Conservation (phyloP, 2,329 filamentous ascomycete genomes). For the Coleophoma crateriformis region DNA sequence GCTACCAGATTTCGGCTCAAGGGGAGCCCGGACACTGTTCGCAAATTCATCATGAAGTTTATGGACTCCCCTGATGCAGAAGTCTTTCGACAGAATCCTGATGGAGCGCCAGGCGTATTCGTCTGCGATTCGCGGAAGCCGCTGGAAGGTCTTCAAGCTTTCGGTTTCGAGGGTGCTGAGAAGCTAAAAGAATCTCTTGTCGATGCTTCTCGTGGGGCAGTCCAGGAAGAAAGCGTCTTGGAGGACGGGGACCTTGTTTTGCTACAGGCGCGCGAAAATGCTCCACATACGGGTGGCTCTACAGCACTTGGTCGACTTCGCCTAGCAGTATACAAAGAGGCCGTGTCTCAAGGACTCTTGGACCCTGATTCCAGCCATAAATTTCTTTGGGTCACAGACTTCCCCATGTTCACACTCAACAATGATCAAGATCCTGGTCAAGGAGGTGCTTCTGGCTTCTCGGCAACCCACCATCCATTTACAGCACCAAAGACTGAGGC, state of each 20-base stretch:
- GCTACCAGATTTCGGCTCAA: constrained; percentile 62
- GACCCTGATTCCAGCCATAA: constrained; percentile 38
- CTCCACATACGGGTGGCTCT: constrained; percentile 66
- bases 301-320: constrained; percentile 37
- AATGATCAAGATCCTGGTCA: constrained; percentile 56
- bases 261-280: constrained; percentile 67
- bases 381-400: constrained; percentile 82
- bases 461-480: constrained; percentile 92
- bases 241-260: constrained; percentile 75
- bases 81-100: constrained; percentile 59
- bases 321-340: constrained; percentile 22
- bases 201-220: background rate
- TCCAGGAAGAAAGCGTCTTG: constrained; percentile 21
- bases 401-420: constrained; percentile 82
- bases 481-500: constrained; percentile 71
- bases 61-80: constrained; percentile 59
- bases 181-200: constrained; percentile 29
- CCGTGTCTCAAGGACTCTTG: constrained; percentile 17
- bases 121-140: constrained; percentile 70
- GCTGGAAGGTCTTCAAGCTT: constrained; percentile 67
- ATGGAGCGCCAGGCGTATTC: constrained; percentile 77
- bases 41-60: constrained; percentile 61
- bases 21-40: constrained; percentile 45
- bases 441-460: constrained; percentile 73
- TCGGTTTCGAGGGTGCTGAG: constrained; percentile 68